phyloP scores from a whole-genome alignment of 768 basidiomycete genomes.

The Suillus occidentalis region DNA sequence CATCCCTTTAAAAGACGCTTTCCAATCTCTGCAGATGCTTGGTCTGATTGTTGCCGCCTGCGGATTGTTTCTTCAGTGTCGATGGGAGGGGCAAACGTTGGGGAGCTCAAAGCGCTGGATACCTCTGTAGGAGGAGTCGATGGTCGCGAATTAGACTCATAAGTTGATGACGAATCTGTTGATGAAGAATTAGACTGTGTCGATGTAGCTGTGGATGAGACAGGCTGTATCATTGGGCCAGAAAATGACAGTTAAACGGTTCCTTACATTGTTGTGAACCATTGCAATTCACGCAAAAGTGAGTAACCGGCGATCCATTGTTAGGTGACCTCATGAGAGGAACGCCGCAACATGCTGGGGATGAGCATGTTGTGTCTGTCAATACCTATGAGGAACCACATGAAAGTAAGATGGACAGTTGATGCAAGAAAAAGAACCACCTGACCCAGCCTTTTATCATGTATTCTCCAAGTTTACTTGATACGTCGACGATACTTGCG shows the following conservation, averaged over 20 bases:
- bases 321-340: constrained; percentile 75
- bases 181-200: constrained; percentile 35
- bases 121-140: constrained; percentile 82
- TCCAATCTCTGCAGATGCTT: constrained; percentile 78
- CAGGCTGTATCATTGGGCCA: neutral
- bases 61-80: constrained; percentile 66
- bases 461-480: constrained; percentile 63
- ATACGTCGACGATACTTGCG: constrained; percentile 52
- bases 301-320: constrained; percentile 40
- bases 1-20: constrained; percentile 76
- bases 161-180: constrained; percentile 49
- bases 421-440: constrained; percentile 2
- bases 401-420: constrained; percentile 3
- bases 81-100: constrained; percentile 59
- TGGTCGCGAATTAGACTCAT: constrained; percentile 46
- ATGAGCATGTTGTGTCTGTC: constrained; percentile 64
- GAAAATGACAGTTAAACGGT: neutral
- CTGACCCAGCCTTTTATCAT: constrained; percentile 79
- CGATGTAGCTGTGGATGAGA: constrained; percentile 11
- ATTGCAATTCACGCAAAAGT: constrained; percentile 69
- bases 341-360: constrained; percentile 50
- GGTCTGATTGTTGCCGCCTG: constrained; percentile 79
- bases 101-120: constrained; percentile 60
- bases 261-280: constrained; percentile 35
- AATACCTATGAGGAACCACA: constrained; percentile 44